These are phyloP conservation scores for Aspergillus amoenus DNA, from an alignment of 2,329 filamentous ascomycete genomes.

Conservation along the genomic window DNA sequence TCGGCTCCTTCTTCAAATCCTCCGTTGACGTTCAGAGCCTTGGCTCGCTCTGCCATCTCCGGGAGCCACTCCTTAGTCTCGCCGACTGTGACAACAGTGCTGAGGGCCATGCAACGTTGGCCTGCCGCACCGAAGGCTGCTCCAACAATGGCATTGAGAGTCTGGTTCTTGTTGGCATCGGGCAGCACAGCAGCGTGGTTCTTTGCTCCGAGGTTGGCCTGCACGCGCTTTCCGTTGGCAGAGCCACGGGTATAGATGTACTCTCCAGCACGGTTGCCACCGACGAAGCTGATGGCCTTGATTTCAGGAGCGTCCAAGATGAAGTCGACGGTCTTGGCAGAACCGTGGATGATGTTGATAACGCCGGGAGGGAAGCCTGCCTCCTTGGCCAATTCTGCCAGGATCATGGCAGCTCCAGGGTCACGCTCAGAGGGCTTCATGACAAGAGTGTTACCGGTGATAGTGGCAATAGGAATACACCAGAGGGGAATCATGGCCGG, in stretches of 20 bases:
- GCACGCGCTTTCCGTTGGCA: slow-evolving; percentile 69
- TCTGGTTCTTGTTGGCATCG: slow-evolving; percentile 69
- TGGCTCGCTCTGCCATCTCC: slow-evolving; percentile 63
- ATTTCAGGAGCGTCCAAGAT: slow-evolving; percentile 67
- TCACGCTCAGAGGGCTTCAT: slow-evolving; percentile 68
- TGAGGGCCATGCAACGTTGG: slow-evolving; percentile 69
- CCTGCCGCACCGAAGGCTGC: slow-evolving; percentile 69
- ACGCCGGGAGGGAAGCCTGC: slow-evolving; percentile 66
- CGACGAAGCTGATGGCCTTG: slow-evolving; percentile 69
- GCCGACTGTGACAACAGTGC: slow-evolving; percentile 63
- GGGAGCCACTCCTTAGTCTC: slow-evolving; percentile 65
- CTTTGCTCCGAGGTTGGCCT: slow-evolving; percentile 69
- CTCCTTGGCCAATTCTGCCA: slow-evolving; percentile 62
- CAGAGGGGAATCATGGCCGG: slow-evolving; percentile 70
- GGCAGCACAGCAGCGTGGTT: slow-evolving; percentile 68
- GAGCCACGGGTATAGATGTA: slow-evolving; percentile 68
- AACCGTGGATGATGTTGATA: slow-evolving; percentile 66
- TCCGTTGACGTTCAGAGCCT: slow-evolving; percentile 59
- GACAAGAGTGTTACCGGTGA: slow-evolving; percentile 64
- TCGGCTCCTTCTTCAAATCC: slow-evolving; percentile 64
- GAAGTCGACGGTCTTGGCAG: slow-evolving; percentile 66
- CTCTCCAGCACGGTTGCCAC: slow-evolving; percentile 67
- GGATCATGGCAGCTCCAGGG: slow-evolving; percentile 65
- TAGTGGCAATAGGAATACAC: slow-evolving; percentile 64
- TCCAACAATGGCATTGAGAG: slow-evolving; percentile 64